Conservation (phyloP, 2,329 filamentous ascomycete genomes). For the Ophiocordyceps sinensis region DNA sequence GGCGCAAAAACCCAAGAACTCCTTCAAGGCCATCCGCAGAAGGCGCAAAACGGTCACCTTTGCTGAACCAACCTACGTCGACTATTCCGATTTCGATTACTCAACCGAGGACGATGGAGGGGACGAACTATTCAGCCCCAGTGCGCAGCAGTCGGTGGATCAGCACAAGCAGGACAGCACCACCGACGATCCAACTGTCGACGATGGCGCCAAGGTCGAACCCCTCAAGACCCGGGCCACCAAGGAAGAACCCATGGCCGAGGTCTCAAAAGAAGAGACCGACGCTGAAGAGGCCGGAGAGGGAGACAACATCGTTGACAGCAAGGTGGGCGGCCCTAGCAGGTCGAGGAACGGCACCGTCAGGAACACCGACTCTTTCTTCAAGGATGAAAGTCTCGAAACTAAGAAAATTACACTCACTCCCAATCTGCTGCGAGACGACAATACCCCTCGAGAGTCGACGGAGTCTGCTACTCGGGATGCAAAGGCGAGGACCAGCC, state of each 20-base stretch:
- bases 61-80: constrained; percentile 69
- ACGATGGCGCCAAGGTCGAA: constrained; percentile 40
- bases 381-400: constrained; percentile 88
- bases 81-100: constrained; percentile 77
- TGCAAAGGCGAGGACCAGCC: constrained; percentile 45
- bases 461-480: constrained; percentile 28
- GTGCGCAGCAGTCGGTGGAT: constrained; percentile 17
- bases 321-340: constrained; percentile 33
- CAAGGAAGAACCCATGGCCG: constrained; percentile 24
- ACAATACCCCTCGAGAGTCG: constrained; percentile 44
- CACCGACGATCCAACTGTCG: constrained; percentile 21
- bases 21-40: constrained; percentile 69
- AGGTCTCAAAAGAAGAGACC: constrained; percentile 17
- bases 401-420: constrained; percentile 97
- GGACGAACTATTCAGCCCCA: constrained; percentile 27
- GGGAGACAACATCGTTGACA: constrained; percentile 55
- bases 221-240: constrained; percentile 34
- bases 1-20: constrained; percentile 66
- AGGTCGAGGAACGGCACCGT: constrained; percentile 75
- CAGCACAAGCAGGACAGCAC: constrained; percentile 15
- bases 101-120: constrained; percentile 57
- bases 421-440: constrained; percentile 79
- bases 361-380: constrained; percentile 90
- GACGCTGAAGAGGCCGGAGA: constrained; percentile 24
- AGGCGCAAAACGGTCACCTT: constrained; percentile 83